Evolutionary conservation across 495 filamentous ascomycete genomes (phyloP).

Genomic region (Trichoderma gamsii): DNA sequence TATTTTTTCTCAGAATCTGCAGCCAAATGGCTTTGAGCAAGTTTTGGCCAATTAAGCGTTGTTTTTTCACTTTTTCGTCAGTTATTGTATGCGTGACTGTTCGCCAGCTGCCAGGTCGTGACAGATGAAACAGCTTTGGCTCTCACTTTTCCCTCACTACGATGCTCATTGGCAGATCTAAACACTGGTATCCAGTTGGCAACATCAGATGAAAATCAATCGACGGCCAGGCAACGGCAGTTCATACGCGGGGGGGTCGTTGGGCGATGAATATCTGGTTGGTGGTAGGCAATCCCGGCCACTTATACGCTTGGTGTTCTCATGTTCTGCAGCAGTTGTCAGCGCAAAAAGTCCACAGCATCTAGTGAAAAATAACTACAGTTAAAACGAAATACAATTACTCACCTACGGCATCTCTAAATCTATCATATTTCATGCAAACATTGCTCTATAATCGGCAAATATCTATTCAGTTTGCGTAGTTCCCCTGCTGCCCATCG

Average conservation of each 20-base stretch:
- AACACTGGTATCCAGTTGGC: background rate
- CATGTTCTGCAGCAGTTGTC: background rate
- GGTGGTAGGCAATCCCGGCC: background rate
- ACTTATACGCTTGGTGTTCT: background rate
- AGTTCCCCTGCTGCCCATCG: background rate
- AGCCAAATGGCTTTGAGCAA: background rate
- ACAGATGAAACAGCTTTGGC: background rate
- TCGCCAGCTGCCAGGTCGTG: background rate
- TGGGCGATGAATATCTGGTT: background rate
- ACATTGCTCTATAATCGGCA: background rate
- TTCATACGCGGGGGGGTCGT: background rate
- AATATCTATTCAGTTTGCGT: background rate
- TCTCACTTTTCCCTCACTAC: conserved; percentile 2
- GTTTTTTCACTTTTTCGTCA: background rate
- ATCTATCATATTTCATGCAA: background rate
- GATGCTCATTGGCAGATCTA: background rate
- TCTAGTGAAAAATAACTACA: background rate
- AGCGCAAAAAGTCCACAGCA: background rate
- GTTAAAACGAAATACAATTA: background rate
- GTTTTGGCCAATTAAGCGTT: background rate
- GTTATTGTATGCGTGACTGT: background rate
- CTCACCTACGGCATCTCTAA: background rate
- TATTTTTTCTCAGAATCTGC: background rate
- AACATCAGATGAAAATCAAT: background rate
- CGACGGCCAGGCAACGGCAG: background rate